Percentiles rank a stretch among this genome's conserved stretches.
These are phyloP conservation scores for Tardiomyces depauwii DNA, from an alignment of 1,139 yeast species.

Conservation along the genomic window DNA sequence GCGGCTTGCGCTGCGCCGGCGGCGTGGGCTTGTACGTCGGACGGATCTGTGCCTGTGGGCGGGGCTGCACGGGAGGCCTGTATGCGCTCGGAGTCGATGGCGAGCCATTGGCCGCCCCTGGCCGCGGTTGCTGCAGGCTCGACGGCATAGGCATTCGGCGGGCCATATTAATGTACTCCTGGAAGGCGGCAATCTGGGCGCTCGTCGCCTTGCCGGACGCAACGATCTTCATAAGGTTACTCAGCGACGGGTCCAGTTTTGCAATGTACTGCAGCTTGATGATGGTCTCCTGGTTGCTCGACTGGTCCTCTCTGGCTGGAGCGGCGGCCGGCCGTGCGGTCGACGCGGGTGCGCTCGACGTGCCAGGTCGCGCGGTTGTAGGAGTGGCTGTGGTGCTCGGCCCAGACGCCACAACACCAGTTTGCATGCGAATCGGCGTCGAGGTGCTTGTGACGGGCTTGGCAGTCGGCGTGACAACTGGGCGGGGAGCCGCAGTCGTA, in stretches of 20 bases:
- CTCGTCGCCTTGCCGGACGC: conserved; percentile 71
- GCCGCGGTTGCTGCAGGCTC: conserved; percentile 10
- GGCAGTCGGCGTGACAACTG: too few relatives aligned
- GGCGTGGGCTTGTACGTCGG: conserved; percentile 3
- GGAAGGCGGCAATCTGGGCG: conserved; percentile 64
- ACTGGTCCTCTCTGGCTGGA: conserved; percentile 7
- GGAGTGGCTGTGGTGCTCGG: conserved; percentile 17
- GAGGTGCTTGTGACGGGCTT: neutral
- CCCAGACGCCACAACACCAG: conserved; percentile 11
- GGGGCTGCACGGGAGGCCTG: conserved; percentile 2
- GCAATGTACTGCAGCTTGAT: conserved; percentile 76
- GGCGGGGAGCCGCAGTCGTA: too few relatives aligned
- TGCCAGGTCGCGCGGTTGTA: neutral
- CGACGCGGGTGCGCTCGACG: neutral
- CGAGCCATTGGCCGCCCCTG: neutral
- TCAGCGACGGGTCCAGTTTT: conserved; percentile 53
- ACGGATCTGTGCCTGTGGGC: conserved; percentile 11
- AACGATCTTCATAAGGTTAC: conserved; percentile 65
- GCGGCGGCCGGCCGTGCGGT: neutral
- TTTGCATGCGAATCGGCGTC: neutral
- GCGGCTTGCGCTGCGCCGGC: conserved; percentile 3
- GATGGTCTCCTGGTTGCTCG: conserved; percentile 54
- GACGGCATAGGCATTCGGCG: conserved; percentile 56
- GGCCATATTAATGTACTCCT: conserved; percentile 65
- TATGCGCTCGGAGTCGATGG: conserved; percentile 2